A percentile compares a stretch with the other conserved stretches of the same genome.
These are phyloP conservation scores for Coemansia pectinata DNA, from an alignment of 192 early-diverging fungal genomes.

Conservation along the genomic window DNA sequence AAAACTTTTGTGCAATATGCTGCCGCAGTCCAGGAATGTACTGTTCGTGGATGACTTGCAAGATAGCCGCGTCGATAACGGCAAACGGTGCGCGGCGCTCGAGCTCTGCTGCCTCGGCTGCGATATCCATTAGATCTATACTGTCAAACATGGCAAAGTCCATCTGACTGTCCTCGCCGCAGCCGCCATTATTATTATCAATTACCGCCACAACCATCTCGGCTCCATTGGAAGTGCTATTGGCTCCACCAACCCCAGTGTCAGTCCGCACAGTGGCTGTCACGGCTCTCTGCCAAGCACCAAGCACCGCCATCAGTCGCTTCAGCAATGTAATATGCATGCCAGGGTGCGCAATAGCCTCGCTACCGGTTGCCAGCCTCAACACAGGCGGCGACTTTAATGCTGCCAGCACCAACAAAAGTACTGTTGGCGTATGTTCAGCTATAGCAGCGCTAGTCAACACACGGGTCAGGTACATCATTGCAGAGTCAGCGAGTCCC, in stretches of 20 bases:
- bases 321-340: conserved; percentile 5
- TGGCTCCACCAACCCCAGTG: not conserved
- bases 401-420: conserved; percentile 28
- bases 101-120: conserved; percentile 36
- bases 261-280: not conserved
- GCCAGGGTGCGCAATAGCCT: not conserved
- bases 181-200: not conserved
- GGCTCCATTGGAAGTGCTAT: not conserved
- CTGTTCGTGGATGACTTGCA: conserved; percentile 29
- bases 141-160: conserved; percentile 32
- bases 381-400: conserved; percentile 11
- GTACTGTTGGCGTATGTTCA: conserved; percentile 22
- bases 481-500: conserved; percentile 32
- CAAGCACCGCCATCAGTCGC: conserved; percentile 13
- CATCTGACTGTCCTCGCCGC: conserved; percentile 23
- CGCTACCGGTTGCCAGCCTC: not conserved
- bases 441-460: conserved; percentile 24
- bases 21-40: conserved; percentile 34
- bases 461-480: conserved; percentile 44
- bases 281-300: conserved; percentile 21
- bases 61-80: conserved; percentile 5
- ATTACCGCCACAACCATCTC: no score
- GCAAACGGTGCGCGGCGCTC: conserved; percentile 27
- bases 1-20: conserved; percentile 24
- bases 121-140: conserved; percentile 29